Base-by-base conservation (phyloP, 1,284 basidiomycete genomes). In the Heliocybe sulcata region DNA sequence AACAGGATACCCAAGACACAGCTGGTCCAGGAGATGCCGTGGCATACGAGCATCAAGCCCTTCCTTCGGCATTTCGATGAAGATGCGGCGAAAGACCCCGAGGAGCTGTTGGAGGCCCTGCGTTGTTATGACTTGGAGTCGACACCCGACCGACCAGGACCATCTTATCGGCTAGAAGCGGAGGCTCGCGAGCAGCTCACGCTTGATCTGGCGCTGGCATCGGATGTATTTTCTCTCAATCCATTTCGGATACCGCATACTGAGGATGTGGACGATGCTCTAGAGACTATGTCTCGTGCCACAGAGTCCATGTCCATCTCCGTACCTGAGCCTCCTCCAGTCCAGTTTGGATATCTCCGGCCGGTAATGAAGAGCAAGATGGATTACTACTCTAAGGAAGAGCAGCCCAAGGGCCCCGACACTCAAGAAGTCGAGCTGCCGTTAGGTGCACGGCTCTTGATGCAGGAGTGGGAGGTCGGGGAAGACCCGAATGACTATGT, bases 391-490 rank as follows among this genome's bases (percentile, higher is more conserved):
- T 52, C 56, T 35, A 61, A 60, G 53, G 58, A 31, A 55, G 64
- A 45, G 42, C 59, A 58, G 1, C 12, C 12, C 8, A 20, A 42
- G 38, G 16, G 19, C 3, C 38, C 38, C n/a, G 16, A 6, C 6
- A 33, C 47, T n/a, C 20, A 49, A 8, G 11, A 11, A 23, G 23
- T 2, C 61, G 63, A 22, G 65, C 68, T 29, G 51, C 77, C 82
- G 0, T 68, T 76, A 2, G 83, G 83, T 2, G 80, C 85, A 6
- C 76, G 83, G 31, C 71, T 83, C 12, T 71, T 90, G 35, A 67
- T 90, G 53, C 76, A 77, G 55, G 84, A 86, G 52, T 90, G 88
- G 87, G 73, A 79, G 52, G 57, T 80, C 23, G 81, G 83, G 12
- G 61, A 70, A 2, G 72, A 82, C 65, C 78, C 80, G 1, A 66